Evolutionary conservation across 202 grass and related monocot species (phyloP).

Genomic region (Schoenoplectus tabernaemontani): DNA sequence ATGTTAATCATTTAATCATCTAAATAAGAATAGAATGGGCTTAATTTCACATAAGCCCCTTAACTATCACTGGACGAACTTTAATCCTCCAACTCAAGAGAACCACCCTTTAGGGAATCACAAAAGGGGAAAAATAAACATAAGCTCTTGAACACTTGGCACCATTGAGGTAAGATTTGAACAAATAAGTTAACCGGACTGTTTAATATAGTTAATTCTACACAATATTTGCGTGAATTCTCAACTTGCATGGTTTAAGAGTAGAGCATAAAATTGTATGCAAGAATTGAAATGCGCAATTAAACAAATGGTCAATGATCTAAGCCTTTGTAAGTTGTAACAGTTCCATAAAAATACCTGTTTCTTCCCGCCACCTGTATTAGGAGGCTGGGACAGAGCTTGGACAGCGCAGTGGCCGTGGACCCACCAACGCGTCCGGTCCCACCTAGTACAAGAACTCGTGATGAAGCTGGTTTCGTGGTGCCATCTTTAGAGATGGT

Average conservation of each 20-base stretch:
- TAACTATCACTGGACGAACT: neutral
- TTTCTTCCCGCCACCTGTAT: slow-evolving; percentile 67
- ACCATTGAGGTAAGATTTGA: too few relatives aligned
- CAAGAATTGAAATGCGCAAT: neutral
- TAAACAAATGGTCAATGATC: neutral
- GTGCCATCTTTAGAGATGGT: slow-evolving; percentile 17
- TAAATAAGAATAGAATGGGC: neutral
- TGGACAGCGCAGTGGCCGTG: slow-evolving; percentile 64
- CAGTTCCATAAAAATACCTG: slow-evolving; percentile 24
- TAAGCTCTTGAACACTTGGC: too few relatives aligned
- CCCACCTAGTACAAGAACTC: slow-evolving; percentile 75
- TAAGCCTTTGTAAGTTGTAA: too few relatives aligned
- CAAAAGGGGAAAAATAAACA: too few relatives aligned
- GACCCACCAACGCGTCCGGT: slow-evolving; percentile 86
- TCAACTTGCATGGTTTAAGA: too few relatives aligned
- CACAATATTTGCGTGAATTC: too few relatives aligned
- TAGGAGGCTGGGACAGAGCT: slow-evolving; percentile 52
- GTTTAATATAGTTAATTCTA: too few relatives aligned
- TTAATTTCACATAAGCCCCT: neutral
- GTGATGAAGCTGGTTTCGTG: slow-evolving; percentile 18
- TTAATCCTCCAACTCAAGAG: neutral
- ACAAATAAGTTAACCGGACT: too few relatives aligned
- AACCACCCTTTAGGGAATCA: too few relatives aligned
- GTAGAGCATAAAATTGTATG: neutral
- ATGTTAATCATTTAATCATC: neutral